Evolutionary conservation across 305 asterid species (phyloP), one percentile per base, ranked within the genome.

Genomic region (Andrographis paniculata): DNA sequence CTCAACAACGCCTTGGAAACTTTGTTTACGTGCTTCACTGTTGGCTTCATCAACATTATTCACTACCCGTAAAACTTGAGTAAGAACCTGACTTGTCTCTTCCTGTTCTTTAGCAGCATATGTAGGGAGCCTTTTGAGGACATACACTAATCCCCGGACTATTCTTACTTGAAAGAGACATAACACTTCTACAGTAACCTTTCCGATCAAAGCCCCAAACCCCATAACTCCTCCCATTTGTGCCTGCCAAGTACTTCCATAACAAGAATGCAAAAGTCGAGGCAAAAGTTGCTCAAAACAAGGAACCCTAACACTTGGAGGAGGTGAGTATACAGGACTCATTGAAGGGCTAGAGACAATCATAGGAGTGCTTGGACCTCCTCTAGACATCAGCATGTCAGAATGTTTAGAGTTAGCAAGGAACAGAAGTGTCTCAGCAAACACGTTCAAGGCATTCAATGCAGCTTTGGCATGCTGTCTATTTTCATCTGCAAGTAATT

Each of bases 181-280:
- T 58, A 92, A 60, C 60, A 79, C 69, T 52, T 87, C 99, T 59
- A 92, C 93, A 20, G 95, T 87, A 56, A 92, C 91, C 74, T 92
- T 92, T 58, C 99, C 99, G 43, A 87, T 82, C 80, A 87, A 69
- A 28, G 94, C 94, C 63, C 94, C 89, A 58, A 92, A 89, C 39
- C 97, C 99, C 85, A 79, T 71, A 58, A 87, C 95, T 61, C 99
- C 99, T 24, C 99, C 99, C 68, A 92, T 87, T 67, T 88, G 99
- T 59, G 96, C 82, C 71, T 92, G 97, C 99, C 99, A 92, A 38
- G 91, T 70, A 59, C 85, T 73, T 51, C 99, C 95, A 52, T 75
- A 82, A 62, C 99, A 92, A 68, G 95, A 92, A 67, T 92, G 99
- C 53, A 92, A 53, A 55, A 92, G 94, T 27, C 97, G 81, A 47